Evolutionary conservation across 768 basidiomycete species (phyloP).

Genomic region (Tricholoma matsutake): DNA sequence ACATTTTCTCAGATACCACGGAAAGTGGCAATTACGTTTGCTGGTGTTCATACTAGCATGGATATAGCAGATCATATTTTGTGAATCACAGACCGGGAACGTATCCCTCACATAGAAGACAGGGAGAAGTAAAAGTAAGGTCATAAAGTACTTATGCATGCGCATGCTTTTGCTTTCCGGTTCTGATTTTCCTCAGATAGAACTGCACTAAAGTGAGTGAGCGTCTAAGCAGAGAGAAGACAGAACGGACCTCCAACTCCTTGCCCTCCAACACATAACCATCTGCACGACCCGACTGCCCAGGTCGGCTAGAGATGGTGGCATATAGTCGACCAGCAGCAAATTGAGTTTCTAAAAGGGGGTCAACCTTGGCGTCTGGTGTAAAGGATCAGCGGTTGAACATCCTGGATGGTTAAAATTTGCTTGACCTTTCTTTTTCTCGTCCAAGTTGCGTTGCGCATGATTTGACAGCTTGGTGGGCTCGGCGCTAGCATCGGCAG

Average conservation of each 20-base stretch:
- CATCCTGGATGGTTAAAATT: not conserved
- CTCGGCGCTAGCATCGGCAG: constrained; percentile 47
- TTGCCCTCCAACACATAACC: constrained; percentile 98
- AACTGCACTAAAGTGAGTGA: constrained; percentile 52
- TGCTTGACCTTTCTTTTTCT: constrained; percentile 81
- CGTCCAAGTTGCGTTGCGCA: constrained; percentile 80
- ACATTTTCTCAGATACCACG: no score
- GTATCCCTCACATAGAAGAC: not conserved
- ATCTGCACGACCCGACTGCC: constrained; percentile 94
- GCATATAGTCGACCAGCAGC: constrained; percentile 96
- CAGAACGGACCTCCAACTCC: constrained; percentile 82
- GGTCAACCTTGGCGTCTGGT: constrained; percentile 86
- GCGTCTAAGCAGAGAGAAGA: not conserved
- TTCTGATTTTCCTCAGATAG: constrained; percentile 90
- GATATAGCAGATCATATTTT: constrained; percentile 8
- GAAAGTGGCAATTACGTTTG: no score
- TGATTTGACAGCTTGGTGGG: constrained; percentile 87
- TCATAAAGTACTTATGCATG: constrained; percentile 33
- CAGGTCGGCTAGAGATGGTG: constrained; percentile 89
- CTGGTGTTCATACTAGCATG: constrained; percentile 14
- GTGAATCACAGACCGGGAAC: constrained; percentile 3
- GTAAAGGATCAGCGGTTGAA: constrained; percentile 2
- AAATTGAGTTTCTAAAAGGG: constrained; percentile 86
- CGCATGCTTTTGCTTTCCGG: constrained; percentile 94
- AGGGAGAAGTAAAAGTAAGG: not conserved